These are phyloP conservation scores for Syzygium malaccense DNA, from an alignment of 441 rosid genomes.

Conservation along the genomic window DNA sequence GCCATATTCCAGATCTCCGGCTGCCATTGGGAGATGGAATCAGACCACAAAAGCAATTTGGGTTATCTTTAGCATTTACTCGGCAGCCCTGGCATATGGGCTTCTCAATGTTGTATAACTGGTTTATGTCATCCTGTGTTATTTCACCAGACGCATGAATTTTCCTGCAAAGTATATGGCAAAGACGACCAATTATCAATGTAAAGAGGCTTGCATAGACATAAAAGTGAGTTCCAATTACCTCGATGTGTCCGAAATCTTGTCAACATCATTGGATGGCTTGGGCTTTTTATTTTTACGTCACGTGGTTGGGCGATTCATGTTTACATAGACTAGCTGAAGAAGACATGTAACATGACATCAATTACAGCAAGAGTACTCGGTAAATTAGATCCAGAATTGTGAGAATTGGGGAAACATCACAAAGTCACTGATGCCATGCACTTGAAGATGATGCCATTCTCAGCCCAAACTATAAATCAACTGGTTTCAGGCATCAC, in stretches of 20 bases:
- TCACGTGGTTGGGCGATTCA: conserved; percentile 85
- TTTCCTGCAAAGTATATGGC: conserved; percentile 40
- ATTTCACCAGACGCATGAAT: conserved; percentile 61
- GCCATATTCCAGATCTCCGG: too few species aligned
- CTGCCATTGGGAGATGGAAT: too few species aligned
- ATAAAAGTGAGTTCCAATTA: conserved; percentile 13
- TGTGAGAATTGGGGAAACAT: too few species aligned
- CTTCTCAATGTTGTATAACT: conserved; percentile 66
- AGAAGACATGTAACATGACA: background rate
- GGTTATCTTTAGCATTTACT: conserved; percentile 79
- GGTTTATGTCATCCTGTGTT: conserved; percentile 54
- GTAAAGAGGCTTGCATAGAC: background rate
- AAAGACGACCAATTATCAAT: background rate
- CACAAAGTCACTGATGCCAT: background rate
- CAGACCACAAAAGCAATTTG: too few species aligned
- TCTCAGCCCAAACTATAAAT: background rate
- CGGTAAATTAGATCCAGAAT: background rate
- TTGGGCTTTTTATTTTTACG: conserved; percentile 73
- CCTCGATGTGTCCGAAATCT: conserved; percentile 70
- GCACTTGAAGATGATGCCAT: background rate
- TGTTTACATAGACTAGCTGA: conserved; percentile 8
- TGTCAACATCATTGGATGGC: conserved; percentile 38
- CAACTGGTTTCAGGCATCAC: background rate
- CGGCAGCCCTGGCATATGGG: conserved; percentile 95
- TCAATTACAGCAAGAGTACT: background rate